phyloP scores from a whole-genome alignment of 495 filamentous ascomycete genomes.

The Xylaria sp. region DNA sequence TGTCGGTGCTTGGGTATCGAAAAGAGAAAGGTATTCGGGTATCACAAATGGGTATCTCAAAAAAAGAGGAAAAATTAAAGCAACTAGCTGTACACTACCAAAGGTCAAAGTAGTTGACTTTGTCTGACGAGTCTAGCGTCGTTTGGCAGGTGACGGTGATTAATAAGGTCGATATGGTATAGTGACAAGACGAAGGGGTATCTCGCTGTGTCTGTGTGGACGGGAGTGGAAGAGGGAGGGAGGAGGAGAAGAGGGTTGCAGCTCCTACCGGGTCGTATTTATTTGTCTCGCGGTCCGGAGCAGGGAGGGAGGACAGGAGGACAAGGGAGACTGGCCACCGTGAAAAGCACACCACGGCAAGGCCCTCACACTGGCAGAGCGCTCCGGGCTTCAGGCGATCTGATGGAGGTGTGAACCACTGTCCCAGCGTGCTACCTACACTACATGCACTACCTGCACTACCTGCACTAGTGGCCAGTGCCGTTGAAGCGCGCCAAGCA shows the following conservation, averaged over 20 bases:
- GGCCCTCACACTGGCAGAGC: slow-evolving; percentile 4
- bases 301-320: slow-evolving; percentile 40
- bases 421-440: too few relatives aligned
- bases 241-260: slow-evolving; percentile 39
- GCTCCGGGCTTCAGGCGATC: slow-evolving; percentile 18
- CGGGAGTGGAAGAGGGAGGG: slow-evolving; percentile 36
- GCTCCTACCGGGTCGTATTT: slow-evolving; percentile 43
- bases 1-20: slow-evolving; percentile 46
- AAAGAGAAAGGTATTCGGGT: slow-evolving; percentile 51
- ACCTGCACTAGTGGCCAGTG: too few relatives aligned
- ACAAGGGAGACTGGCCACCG: slow-evolving; percentile 37
- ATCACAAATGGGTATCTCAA: slow-evolving; percentile 58
- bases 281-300: slow-evolving; percentile 44
- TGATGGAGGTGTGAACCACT: slow-evolving; percentile 23
- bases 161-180: slow-evolving; percentile 25
- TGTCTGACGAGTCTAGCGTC: slow-evolving; percentile 40
- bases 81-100: slow-evolving; percentile 35
- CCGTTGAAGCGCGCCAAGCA: slow-evolving; percentile 25
- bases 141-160: slow-evolving; percentile 32
- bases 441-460: too few relatives aligned
- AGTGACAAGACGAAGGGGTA: slow-evolving; percentile 29
- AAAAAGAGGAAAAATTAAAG: slow-evolving; percentile 49
- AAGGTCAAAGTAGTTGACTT: slow-evolving; percentile 37
- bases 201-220: slow-evolving; percentile 31
- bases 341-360: slow-evolving; percentile 24